Conservation (phyloP, 2,329 filamentous ascomycete genomes). For the Fusarium poae region DNA sequence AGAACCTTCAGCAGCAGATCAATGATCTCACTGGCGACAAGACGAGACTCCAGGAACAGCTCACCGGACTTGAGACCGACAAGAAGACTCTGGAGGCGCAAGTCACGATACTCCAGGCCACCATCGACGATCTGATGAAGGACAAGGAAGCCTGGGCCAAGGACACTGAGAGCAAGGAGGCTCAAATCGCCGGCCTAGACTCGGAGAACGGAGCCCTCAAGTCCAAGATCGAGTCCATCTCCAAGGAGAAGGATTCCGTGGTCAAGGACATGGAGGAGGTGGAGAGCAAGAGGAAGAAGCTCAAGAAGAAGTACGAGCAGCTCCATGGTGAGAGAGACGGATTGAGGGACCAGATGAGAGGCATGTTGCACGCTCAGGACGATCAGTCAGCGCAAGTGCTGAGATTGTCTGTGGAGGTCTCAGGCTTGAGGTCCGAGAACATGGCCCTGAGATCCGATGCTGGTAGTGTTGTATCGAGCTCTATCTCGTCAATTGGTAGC, state of each 20-base stretch:
- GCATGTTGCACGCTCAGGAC: slow-evolving; percentile 44
- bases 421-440: slow-evolving; percentile 44
- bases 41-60: slow-evolving; percentile 35
- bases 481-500: slow-evolving; percentile 38
- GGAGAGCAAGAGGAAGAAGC: slow-evolving; percentile 42
- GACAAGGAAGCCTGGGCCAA: slow-evolving; percentile 42
- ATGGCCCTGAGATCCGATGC: slow-evolving; percentile 38
- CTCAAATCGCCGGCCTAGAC: slow-evolving; percentile 41
- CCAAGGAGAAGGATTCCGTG: slow-evolving; percentile 46
- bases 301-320: slow-evolving; percentile 45
- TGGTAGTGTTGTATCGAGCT: slow-evolving; percentile 41
- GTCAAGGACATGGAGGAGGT: slow-evolving; percentile 41
- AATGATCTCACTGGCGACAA: slow-evolving; percentile 36
- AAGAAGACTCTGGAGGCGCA: slow-evolving; percentile 43
- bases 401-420: slow-evolving; percentile 43
- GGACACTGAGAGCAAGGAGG: slow-evolving; percentile 44
- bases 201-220: slow-evolving; percentile 45
- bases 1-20: slow-evolving; percentile 35
- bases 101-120: slow-evolving; percentile 37
- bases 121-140: slow-evolving; percentile 42
- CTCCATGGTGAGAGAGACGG: slow-evolving; percentile 37
- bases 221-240: slow-evolving; percentile 41
- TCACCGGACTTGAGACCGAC: slow-evolving; percentile 41
- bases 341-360: slow-evolving; percentile 38
- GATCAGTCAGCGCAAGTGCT: slow-evolving; percentile 43